Evolutionary conservation across 345 rosid genomes (phyloP).

Genomic region (Microcos paniculata): DNA sequence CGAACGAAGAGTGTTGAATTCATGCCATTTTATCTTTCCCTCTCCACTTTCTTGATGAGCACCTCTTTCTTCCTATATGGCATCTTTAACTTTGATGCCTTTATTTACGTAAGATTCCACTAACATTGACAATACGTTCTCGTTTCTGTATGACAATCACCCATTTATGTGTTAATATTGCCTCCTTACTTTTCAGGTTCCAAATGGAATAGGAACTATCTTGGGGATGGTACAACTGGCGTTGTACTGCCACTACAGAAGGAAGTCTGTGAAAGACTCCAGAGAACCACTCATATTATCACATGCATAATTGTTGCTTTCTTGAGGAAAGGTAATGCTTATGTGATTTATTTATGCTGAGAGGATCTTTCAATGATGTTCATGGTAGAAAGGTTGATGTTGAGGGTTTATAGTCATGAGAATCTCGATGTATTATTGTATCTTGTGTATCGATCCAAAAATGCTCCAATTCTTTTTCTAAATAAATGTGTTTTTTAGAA

Average conservation of each 20-base stretch:
- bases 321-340: background rate
- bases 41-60: slow-evolving; percentile 90
- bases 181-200: slow-evolving; percentile 53
- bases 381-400: too few species aligned
- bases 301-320: slow-evolving; percentile 29
- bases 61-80: slow-evolving; percentile 69
- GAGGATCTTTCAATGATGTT: background rate
- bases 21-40: slow-evolving; percentile 90
- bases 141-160: background rate
- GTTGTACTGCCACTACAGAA: slow-evolving; percentile 60
- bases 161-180: background rate
- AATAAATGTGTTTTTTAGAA: background rate
- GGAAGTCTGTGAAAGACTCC: slow-evolving; percentile 30
- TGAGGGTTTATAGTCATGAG: too few species aligned
- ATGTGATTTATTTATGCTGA: background rate
- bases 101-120: slow-evolving; percentile 58
- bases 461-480: background rate
- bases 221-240: slow-evolving; percentile 69
- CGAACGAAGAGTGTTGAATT: slow-evolving; percentile 78
- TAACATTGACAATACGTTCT: background rate
- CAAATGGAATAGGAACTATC: slow-evolving; percentile 78
- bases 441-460: background rate
- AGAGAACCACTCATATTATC: slow-evolving; percentile 60
- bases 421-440: background rate
- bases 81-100: slow-evolving; percentile 57